These are phyloP conservation scores for Penicilliopsis zonata DNA, from an alignment of 495 filamentous ascomycete genomes.

Conservation along the genomic window DNA sequence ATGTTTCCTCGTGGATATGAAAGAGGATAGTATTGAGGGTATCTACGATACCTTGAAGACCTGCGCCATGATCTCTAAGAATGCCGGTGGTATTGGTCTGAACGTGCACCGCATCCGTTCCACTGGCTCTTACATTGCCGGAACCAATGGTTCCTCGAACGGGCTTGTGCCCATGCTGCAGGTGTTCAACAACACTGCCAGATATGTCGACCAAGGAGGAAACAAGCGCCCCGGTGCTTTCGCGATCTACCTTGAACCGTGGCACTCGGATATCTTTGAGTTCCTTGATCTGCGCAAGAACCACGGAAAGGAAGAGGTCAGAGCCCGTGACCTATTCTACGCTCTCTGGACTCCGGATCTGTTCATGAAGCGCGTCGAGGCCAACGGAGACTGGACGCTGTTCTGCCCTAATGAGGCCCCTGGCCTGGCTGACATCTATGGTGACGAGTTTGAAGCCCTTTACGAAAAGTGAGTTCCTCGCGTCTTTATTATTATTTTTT, in stretches of 20 bases:
- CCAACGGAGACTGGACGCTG: conserved; percentile 89
- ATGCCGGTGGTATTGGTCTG: conserved; percentile 90
- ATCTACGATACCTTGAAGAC: conserved; percentile 99
- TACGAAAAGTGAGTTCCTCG: conserved; percentile 52
- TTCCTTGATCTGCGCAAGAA: conserved; percentile 98
- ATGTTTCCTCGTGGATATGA: conserved; percentile 97
- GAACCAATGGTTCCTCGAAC: conserved; percentile 95
- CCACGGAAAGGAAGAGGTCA: conserved; percentile 95
- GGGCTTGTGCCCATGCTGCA: conserved; percentile 96
- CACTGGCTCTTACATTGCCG: conserved; percentile 92
- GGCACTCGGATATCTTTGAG: conserved; percentile 95
- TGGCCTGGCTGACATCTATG: conserved; percentile 90
- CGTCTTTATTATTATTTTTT: neutral
- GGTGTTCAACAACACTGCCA: conserved; percentile 97
- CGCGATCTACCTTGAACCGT: conserved; percentile 98
- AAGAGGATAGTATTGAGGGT: conserved; percentile 96
- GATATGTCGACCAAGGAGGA: conserved; percentile 97
- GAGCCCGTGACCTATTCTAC: conserved; percentile 94
- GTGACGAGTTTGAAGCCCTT: conserved; percentile 90
- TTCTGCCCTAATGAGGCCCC: conserved; percentile 96
- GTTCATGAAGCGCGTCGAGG: conserved; percentile 98
- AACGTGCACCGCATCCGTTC: conserved; percentile 94
- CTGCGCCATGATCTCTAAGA: conserved; percentile 99
- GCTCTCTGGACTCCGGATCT: conserved; percentile 97
- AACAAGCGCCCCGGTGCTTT: conserved; percentile 99